These are phyloP conservation scores for Fagopyrum esculentum DNA, from an alignment of 148 eudicot species.

Conservation along the genomic window DNA sequence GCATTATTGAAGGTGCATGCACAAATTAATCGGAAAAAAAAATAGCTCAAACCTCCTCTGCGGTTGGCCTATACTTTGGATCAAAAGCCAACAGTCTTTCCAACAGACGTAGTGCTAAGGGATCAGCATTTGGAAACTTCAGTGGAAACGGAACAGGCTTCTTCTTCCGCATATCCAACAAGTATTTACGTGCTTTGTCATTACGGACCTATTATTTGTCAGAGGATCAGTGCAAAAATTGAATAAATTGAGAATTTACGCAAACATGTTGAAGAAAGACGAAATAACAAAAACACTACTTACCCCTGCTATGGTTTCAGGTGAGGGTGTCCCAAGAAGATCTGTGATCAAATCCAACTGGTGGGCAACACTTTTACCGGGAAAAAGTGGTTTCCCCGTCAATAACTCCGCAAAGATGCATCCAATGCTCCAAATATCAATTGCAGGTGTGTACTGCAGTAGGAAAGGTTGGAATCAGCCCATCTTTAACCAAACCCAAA, in stretches of 20 bases:
- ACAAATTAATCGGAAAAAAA: not conserved
- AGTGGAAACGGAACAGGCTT: slow-evolving; percentile 42
- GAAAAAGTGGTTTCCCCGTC: slow-evolving; percentile 56
- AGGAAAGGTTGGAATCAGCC: slow-evolving; percentile 1
- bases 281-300: not conserved
- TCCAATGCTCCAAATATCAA: slow-evolving; percentile 65
- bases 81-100: slow-evolving; percentile 61
- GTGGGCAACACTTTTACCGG: slow-evolving; percentile 61
- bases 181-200: slow-evolving; percentile 63
- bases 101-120: slow-evolving; percentile 46
- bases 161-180: slow-evolving; percentile 57
- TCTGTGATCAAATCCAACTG: slow-evolving; percentile 63
- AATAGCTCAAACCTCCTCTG: slow-evolving; percentile 48
- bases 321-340: slow-evolving; percentile 56
- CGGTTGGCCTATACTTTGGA: slow-evolving; percentile 65
- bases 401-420: slow-evolving; percentile 65
- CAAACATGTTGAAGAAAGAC: not conserved
- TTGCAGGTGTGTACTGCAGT: slow-evolving; percentile 56
- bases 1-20: not conserved
- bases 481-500: not conserved
- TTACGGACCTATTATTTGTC: slow-evolving; percentile 43
- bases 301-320: slow-evolving; percentile 54
- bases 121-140: slow-evolving; percentile 57
- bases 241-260: not conserved
- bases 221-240: not conserved